These are phyloP conservation scores for Sclerotinia subarctica DNA, from an alignment of 2,329 filamentous ascomycete genomes.

Conservation along the genomic window DNA sequence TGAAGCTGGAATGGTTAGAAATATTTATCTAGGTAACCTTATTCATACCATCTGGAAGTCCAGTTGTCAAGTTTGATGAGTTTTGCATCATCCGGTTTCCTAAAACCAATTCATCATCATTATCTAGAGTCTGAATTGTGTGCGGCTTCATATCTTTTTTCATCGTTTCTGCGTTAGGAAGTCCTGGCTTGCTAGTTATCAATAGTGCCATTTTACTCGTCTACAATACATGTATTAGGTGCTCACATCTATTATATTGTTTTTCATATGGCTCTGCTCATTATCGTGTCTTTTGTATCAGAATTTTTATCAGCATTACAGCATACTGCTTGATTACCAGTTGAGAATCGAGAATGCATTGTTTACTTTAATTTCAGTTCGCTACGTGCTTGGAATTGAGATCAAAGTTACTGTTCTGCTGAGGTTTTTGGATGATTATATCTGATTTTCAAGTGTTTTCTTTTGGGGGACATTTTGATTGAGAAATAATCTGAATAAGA, in stretches of 20 bases:
- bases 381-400: accelerated
- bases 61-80: too few species aligned
- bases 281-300: neutral
- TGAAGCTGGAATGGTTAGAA: too few species aligned
- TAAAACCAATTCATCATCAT: neutral
- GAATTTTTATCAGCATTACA: neutral
- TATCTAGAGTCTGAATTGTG: neutral
- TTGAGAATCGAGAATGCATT: neutral
- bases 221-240: neutral
- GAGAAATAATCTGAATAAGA: neutral
- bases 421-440: neutral
- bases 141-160: neutral
- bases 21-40: too few species aligned
- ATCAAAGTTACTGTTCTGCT: too few species aligned
- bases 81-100: too few species aligned
- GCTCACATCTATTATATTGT: neutral
- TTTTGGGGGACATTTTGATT: too few species aligned
- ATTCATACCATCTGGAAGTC: too few species aligned
- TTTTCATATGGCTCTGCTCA: too few species aligned
- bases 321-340: too few species aligned
- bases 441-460: neutral
- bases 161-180: neutral
- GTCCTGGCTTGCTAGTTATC: neutral
- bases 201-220: neutral
- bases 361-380: neutral